Conservation (phyloP, 306 rosid genomes). For the Leucaena leucocephala region DNA sequence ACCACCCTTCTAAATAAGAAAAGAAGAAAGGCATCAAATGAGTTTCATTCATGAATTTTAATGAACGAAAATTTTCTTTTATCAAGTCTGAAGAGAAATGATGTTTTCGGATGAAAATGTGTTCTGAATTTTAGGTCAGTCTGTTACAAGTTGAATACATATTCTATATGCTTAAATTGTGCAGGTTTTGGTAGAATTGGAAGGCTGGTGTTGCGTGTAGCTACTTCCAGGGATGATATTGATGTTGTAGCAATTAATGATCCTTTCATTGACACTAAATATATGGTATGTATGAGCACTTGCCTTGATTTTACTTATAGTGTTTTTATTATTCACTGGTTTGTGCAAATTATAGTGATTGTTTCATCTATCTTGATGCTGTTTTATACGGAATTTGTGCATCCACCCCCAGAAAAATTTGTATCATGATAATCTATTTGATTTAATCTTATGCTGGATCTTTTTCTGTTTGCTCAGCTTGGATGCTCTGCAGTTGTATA, state of each 20-base stretch:
- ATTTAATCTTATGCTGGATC: neutral
- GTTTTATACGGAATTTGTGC: neutral
- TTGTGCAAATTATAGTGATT: constrained; percentile 2
- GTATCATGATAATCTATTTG: neutral
- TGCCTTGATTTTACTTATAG: constrained; percentile 22
- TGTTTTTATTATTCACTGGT: constrained; percentile 6
- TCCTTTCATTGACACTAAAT: constrained; percentile 89
- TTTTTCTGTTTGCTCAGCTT: constrained; percentile 18
- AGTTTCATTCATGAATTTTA: constrained; percentile 7
- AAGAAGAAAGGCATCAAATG: neutral
- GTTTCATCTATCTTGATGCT: neutral
- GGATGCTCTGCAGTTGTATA: constrained; percentile 17
- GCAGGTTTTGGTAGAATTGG: constrained; percentile 99
- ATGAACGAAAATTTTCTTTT: constrained; percentile 12
- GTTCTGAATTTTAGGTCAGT: neutral
- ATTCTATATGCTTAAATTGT: constrained; percentile 1
- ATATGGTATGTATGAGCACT: constrained; percentile 69
- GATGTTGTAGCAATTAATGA: constrained; percentile 92
- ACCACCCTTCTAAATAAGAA: neutral
- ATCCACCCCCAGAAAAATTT: neutral
- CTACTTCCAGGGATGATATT: constrained; percentile 83
- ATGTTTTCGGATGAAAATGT: neutral
- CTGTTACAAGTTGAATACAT: neutral
- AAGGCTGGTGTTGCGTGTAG: constrained; percentile 90
- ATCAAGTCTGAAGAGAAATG: neutral